A percentile compares a stretch with the other conserved stretches of the same genome.
These are phyloP conservation scores for Fusarium lyarnte DNA, from an alignment of 2,329 filamentous ascomycete species.

Conservation along the genomic window DNA sequence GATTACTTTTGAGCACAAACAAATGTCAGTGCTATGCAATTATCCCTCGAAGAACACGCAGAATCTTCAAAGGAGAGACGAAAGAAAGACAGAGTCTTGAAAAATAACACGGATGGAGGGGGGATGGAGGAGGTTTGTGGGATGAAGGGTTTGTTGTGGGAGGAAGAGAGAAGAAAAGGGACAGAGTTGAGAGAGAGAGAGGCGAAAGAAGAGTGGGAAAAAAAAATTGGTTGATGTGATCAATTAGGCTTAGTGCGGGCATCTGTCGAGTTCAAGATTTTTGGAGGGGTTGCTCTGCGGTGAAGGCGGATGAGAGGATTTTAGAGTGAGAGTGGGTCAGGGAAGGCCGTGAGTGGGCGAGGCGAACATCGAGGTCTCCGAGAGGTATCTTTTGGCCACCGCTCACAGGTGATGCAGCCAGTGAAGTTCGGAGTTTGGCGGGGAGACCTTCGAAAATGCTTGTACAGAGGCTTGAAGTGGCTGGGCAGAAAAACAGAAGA, in stretches of 20 bases:
- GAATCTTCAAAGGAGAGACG: constrained; percentile 60
- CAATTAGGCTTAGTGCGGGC: constrained; percentile 46
- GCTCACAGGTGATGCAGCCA: constrained; percentile 24
- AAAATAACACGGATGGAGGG: constrained; percentile 45
- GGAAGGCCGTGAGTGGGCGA: constrained; percentile 43
- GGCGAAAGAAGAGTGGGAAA: constrained; percentile 49
- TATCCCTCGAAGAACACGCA: constrained; percentile 55
- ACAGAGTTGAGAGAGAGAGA: constrained; percentile 43
- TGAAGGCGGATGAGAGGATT: constrained; percentile 36
- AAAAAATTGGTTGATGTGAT: constrained; percentile 49
- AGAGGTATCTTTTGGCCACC: constrained; percentile 43
- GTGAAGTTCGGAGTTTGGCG: constrained; percentile 27
- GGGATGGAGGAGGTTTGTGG: constrained; percentile 45
- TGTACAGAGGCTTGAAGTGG: constrained; percentile 33
- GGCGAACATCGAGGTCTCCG: constrained; percentile 21
- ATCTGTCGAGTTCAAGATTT: constrained; percentile 39
- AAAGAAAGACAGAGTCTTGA: constrained; percentile 52
- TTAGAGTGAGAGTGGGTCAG: constrained; percentile 39
- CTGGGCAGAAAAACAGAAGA: constrained; percentile 25
- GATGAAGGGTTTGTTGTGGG: constrained; percentile 48
- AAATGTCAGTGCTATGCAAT: constrained; percentile 46
- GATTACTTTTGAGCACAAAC: constrained; percentile 47
- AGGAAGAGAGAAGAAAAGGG: constrained; percentile 48
- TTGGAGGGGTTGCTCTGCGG: constrained; percentile 41
- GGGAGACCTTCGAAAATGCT: constrained; percentile 8